A percentile compares a stretch with the other conserved stretches of the same genome.
phyloP scores from a whole-genome alignment of 495 filamentous ascomycete species.

The Hypoxylon fuscum region DNA sequence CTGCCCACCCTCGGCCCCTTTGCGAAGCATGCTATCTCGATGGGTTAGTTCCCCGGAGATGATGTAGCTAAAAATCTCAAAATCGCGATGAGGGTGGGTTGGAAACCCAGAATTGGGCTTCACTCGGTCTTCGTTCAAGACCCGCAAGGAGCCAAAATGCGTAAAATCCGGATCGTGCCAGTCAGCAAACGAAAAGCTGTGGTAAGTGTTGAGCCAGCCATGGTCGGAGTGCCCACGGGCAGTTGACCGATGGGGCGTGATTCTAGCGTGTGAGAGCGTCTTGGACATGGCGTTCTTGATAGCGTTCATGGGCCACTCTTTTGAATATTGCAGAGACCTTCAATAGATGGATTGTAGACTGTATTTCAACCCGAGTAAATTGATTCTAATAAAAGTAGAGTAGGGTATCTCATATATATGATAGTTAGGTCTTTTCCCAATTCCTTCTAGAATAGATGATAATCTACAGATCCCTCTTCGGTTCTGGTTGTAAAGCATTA shows the following conservation, averaged over 20 bases:
- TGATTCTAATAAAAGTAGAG: not conserved
- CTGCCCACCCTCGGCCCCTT: constrained; percentile 60
- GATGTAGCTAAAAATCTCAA: constrained; percentile 87
- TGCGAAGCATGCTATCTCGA: constrained; percentile 75
- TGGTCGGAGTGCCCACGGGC: constrained; percentile 77
- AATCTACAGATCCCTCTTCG: not conserved
- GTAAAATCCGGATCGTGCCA: constrained; percentile 73
- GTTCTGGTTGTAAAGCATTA: constrained; percentile 21
- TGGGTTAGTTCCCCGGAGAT: constrained; percentile 82
- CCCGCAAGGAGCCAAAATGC: constrained; percentile 75
- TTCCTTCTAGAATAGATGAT: constrained; percentile 3
- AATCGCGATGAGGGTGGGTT: constrained; percentile 81
- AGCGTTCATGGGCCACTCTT: constrained; percentile 33
- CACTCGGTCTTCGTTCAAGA: constrained; percentile 86
- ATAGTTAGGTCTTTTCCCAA: constrained; percentile 22
- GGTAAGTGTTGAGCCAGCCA: constrained; percentile 85
- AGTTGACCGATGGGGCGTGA: constrained; percentile 66
- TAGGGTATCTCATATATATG: not conserved
- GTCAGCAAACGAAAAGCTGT: constrained; percentile 81
- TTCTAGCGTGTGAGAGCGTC: constrained; percentile 68
- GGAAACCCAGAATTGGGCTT: constrained; percentile 73
- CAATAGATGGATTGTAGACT: constrained; percentile 37
- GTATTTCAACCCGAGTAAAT: not conserved
- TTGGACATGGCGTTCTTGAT: constrained; percentile 60
- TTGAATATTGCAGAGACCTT: constrained; percentile 22